These are phyloP conservation scores for Mycena filopes DNA, from an alignment of 768 basidiomycete genomes.

Conservation along the genomic window DNA sequence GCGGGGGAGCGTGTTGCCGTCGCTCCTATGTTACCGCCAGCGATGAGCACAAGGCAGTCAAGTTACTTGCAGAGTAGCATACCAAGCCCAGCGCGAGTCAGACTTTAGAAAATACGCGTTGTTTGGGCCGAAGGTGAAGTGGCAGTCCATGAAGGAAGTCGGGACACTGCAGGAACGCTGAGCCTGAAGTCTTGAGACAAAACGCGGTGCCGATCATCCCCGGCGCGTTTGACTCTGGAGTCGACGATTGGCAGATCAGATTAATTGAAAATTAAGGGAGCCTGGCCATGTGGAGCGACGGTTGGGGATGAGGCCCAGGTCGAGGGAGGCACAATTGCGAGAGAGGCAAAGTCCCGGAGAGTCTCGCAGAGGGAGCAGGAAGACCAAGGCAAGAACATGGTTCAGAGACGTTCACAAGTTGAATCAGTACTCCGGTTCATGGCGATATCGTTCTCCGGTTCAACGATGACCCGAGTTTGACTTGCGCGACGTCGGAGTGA, in stretches of 20 bases:
- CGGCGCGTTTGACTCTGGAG: not conserved
- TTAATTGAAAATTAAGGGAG: not conserved
- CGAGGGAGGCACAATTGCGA: not conserved
- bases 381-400: too few species aligned
- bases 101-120: constrained; percentile 20
- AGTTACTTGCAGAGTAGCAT: not conserved
- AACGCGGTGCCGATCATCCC: not conserved
- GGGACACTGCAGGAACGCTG: too few species aligned
- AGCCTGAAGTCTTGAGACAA: constrained; percentile 1
- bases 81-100: constrained; percentile 10
- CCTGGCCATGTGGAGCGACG: not conserved
- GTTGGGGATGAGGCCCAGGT: too few species aligned
- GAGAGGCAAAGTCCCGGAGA: too few species aligned
- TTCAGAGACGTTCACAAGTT: too few species aligned
- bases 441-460: too few species aligned
- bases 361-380: too few species aligned
- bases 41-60: not conserved
- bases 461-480: too few species aligned
- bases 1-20: constrained; percentile 18
- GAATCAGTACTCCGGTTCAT: too few species aligned
- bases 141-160: constrained; percentile 14
- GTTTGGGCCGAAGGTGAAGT: constrained; percentile 29
- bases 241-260: not conserved
- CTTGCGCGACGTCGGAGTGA: too few species aligned
- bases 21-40: constrained; percentile 7